Percentiles rank a stretch among this genome's conserved stretches.
These are phyloP conservation scores for Syzygium syzygioides DNA, from an alignment of 441 rosid species.

Conservation along the genomic window DNA sequence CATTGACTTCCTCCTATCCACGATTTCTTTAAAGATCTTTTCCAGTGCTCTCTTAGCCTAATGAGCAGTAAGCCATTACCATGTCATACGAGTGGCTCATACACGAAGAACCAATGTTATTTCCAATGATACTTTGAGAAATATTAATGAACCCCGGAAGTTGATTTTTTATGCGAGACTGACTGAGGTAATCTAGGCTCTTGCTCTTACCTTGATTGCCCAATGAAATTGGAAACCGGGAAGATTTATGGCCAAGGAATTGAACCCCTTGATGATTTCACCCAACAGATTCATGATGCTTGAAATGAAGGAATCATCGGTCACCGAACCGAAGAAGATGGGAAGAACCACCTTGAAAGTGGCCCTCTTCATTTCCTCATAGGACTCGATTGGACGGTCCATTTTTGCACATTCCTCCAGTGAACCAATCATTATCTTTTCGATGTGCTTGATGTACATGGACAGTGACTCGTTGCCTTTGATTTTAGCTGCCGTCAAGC, in stretches of 20 bases:
- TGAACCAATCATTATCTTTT: background rate
- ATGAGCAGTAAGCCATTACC: background rate
- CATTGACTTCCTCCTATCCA: background rate
- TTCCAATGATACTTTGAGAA: background rate
- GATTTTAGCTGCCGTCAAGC: background rate
- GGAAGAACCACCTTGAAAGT: background rate
- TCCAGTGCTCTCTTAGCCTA: background rate
- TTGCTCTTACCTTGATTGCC: background rate
- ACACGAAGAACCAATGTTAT: background rate
- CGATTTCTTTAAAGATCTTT: background rate
- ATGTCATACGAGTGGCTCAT: background rate
- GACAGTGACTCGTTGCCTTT: constrained; percentile 1
- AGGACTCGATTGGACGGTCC: background rate
- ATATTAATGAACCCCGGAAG: background rate
- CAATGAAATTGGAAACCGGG: background rate
- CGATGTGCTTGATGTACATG: background rate
- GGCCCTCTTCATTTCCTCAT: constrained; percentile 1
- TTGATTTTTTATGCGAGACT: background rate
- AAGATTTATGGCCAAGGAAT: background rate
- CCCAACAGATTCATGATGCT: background rate
- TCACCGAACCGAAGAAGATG: background rate
- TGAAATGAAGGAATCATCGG: background rate
- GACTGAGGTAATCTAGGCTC: background rate
- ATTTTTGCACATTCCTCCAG: background rate
- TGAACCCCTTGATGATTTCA: background rate